Evolutionary conservation across 2,329 filamentous ascomycete species (phyloP).

Genomic region (Trichoderma arundinaceum): DNA sequence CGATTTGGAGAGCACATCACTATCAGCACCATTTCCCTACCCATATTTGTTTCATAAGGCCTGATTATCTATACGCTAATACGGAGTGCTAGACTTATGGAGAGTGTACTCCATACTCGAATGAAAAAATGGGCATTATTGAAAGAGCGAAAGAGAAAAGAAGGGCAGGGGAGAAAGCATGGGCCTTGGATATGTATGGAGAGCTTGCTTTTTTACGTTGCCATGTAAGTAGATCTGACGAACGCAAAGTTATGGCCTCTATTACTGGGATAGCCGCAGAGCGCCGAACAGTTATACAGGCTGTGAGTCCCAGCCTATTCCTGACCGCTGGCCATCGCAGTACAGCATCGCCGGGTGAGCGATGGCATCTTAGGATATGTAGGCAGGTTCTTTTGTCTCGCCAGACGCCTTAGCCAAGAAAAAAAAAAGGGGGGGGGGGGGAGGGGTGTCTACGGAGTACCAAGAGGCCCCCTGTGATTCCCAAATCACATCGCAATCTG

Average conservation of each 20-base stretch:
- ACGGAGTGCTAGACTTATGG: background rate
- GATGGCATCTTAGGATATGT: background rate
- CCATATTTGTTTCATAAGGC: background rate
- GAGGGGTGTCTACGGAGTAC: slow-evolving; percentile 11
- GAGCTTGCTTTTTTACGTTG: background rate
- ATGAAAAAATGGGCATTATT: background rate
- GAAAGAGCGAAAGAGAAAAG: background rate
- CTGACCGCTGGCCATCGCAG: background rate
- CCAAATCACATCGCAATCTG: slow-evolving; percentile 31
- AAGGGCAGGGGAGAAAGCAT: background rate
- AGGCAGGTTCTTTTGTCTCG: slow-evolving; percentile 16
- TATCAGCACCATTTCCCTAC: background rate
- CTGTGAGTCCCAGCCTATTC: background rate
- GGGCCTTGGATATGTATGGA: background rate
- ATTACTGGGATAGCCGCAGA: background rate
- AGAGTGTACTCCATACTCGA: background rate
- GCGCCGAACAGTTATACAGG: too few relatives aligned
- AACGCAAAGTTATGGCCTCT: background rate
- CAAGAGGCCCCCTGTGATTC: slow-evolving; percentile 7
- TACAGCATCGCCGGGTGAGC: background rate
- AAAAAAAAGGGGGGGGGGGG: slow-evolving; percentile 2
- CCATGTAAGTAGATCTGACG: background rate
- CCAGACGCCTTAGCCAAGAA: slow-evolving; percentile 2
- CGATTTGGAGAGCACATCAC: background rate
- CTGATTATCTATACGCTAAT: background rate